phyloP scores from a whole-genome alignment of 768 basidiomycete species.

The Gymnopilus dilepis region DNA sequence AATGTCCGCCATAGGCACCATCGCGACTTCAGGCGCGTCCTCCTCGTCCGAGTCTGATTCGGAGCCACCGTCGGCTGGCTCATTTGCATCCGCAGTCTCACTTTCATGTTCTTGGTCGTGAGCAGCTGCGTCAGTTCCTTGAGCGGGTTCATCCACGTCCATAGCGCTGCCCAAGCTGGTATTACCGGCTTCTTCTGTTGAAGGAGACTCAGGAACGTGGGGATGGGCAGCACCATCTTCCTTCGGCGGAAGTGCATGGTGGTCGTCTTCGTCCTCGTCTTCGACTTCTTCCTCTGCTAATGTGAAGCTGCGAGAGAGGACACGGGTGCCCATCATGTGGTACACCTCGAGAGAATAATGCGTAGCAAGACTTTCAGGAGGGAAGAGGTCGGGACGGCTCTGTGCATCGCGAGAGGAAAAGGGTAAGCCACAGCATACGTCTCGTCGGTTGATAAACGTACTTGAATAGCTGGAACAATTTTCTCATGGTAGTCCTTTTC shows the following conservation, averaged over 20 bases:
- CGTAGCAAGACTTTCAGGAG: constrained; percentile 42
- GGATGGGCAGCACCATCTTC: constrained; percentile 15
- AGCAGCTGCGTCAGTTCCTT: constrained; percentile 18
- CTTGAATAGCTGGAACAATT: constrained; percentile 74
- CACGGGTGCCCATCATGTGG: constrained; percentile 90
- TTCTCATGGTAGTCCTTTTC: constrained; percentile 72
- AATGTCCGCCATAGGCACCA: constrained; percentile 98
- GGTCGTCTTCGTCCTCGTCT: constrained; percentile 36
- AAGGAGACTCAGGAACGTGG: constrained; percentile 9
- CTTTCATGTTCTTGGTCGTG: constrained; percentile 21
- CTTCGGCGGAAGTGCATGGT: constrained; percentile 28
- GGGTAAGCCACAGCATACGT: neutral
- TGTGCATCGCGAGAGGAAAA: constrained; percentile 32
- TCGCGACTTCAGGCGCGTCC: constrained; percentile 67
- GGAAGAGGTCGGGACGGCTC: constrained; percentile 79
- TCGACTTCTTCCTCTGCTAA: constrained; percentile 64
- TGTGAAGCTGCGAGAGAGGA: constrained; percentile 91
- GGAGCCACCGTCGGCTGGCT: constrained; percentile 40
- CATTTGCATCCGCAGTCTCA: constrained; percentile 41
- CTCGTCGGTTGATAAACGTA: too few species aligned
- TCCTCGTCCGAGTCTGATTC: constrained; percentile 44
- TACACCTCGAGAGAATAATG: constrained; percentile 76
- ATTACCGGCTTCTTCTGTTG: constrained; percentile 30
- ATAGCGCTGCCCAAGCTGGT: constrained; percentile 43
- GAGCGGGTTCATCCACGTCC: constrained; percentile 42